phyloP scores from a whole-genome alignment of 2,329 filamentous ascomycete genomes.

The Colletotrichum coccodes region DNA sequence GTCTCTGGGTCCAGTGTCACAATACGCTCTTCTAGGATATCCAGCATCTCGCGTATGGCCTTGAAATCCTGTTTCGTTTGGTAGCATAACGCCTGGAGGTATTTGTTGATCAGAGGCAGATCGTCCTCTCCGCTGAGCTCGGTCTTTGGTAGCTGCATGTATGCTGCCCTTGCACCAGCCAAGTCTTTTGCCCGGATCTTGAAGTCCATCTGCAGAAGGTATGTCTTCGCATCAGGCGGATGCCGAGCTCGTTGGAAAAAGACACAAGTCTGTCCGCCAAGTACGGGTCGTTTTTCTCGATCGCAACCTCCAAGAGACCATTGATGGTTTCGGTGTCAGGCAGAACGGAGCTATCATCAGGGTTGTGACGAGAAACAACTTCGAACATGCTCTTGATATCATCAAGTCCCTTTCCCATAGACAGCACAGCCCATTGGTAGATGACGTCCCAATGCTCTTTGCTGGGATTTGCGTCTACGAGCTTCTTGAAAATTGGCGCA shows the following conservation, averaged over 20 bases:
- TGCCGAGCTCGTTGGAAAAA: slow-evolving; percentile 71
- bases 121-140: slow-evolving; percentile 66
- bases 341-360: slow-evolving; percentile 54
- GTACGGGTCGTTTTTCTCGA: slow-evolving; percentile 74
- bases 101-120: slow-evolving; percentile 73
- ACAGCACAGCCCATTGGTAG: slow-evolving; percentile 79
- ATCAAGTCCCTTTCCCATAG: slow-evolving; percentile 75
- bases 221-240: slow-evolving; percentile 77
- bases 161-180: slow-evolving; percentile 74
- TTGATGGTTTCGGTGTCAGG: slow-evolving; percentile 83
- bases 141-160: slow-evolving; percentile 66
- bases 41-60: slow-evolving; percentile 77
- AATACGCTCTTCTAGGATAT: slow-evolving; percentile 76
- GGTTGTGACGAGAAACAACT: slow-evolving; percentile 66
- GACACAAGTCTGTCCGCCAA: slow-evolving; percentile 79
- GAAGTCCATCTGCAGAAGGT: slow-evolving; percentile 80
- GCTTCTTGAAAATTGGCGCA: slow-evolving; percentile 63
- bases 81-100: slow-evolving; percentile 75
- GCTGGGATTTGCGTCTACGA: slow-evolving; percentile 56
- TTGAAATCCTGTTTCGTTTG: slow-evolving; percentile 72
- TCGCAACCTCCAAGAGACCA: slow-evolving; percentile 76
- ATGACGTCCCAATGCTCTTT: slow-evolving; percentile 77
- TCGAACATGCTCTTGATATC: slow-evolving; percentile 79
- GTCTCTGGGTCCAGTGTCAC: slow-evolving; percentile 79
- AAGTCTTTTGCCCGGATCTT: slow-evolving; percentile 79